Evolutionary conservation across 2,329 filamentous ascomycete species (phyloP).

Genomic region (Sordariomycetes sp.): DNA sequence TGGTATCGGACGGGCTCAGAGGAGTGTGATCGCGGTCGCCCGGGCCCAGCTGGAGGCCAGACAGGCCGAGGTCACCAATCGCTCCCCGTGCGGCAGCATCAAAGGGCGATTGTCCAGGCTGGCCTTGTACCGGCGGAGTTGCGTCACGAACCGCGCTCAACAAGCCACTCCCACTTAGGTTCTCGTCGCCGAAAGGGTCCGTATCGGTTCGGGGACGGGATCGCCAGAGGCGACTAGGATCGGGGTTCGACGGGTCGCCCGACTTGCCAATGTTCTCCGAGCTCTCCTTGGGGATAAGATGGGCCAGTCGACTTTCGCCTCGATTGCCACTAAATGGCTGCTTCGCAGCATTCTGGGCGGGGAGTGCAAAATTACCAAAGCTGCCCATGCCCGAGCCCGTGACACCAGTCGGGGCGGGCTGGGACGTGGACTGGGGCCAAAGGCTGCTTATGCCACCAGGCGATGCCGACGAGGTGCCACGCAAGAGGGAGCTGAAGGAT

Average conservation of each 20-base stretch:
- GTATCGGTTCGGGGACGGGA: slow-evolving; percentile 58
- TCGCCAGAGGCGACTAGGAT: slow-evolving; percentile 40
- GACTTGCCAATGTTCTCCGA: slow-evolving; percentile 51
- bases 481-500: slow-evolving; percentile 35
- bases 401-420: slow-evolving; percentile 50
- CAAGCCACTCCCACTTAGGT: slow-evolving; percentile 57
- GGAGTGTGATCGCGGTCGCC: slow-evolving; percentile 47
- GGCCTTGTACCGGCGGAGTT: slow-evolving; percentile 29
- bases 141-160: slow-evolving; percentile 67
- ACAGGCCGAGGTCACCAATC: slow-evolving; percentile 51
- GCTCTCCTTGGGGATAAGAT: slow-evolving; percentile 70
- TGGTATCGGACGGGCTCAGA: slow-evolving; percentile 87
- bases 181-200: slow-evolving; percentile 64
- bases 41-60: slow-evolving; percentile 45
- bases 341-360: slow-evolving; percentile 57
- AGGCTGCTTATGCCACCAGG: slow-evolving; percentile 5
- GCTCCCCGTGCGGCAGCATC: slow-evolving; percentile 41
- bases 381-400: slow-evolving; percentile 54
- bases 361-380: slow-evolving; percentile 82
- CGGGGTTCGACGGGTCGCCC: slow-evolving; percentile 33
- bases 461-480: slow-evolving; percentile 27
- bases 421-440: slow-evolving; percentile 1
- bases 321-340: slow-evolving; percentile 37
- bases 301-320: slow-evolving; percentile 77
- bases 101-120: slow-evolving; percentile 7